Evolutionary conservation across 2,329 filamentous ascomycete species (phyloP), one percentile per base, ranked within the genome.

Genomic region (Colletotrichum sp.): DNA sequence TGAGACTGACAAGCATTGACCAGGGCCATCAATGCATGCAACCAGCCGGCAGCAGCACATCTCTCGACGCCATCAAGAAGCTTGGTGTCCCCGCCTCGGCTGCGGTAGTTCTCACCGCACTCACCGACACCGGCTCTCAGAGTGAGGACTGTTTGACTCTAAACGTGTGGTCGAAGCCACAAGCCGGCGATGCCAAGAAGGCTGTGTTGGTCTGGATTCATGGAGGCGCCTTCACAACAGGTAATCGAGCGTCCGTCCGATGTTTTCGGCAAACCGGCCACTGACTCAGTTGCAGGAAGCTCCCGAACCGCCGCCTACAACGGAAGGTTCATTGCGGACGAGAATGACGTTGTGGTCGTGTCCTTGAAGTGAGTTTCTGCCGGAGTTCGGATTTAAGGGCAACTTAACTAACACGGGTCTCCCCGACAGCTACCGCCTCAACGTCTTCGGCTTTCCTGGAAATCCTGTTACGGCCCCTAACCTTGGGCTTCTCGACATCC

Each of bases 301-400:
- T 28, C 66, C 34, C 62, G 71, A 10, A 60, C 32, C 34, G 62
- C 71, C 27, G 75, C 71, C 22, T 76, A 76, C 67, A 85, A 83
- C 34, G 88, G 87, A 55, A 84, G 84, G 66, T 82, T 84, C 77
- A 84, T 89, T 68, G 87, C 86, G 12, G 82, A 83, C 10, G 79
- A 84, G 1, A 80, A 89, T 71, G 87, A 88, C 65, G 82, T 88
- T 2, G 80, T 90, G 12, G 81, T 89, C 2, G 85, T 90, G 6
- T 86, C 86, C 2, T 80, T 89, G 76, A 89, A 88, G 75, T 75
- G 22, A 71, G 75, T 68, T 48, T 32, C 36, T 65, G 18, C n/a
- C 68, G 25, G 66, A 36, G 10, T 48, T 72, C 18, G 58, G 30
- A 16, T 48, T 32, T 6, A 8, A 32, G 27, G 22, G 18, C 9